Conservation (phyloP, 495 filamentous ascomycete species). For the Aspergillus incahuasiensis region DNA sequence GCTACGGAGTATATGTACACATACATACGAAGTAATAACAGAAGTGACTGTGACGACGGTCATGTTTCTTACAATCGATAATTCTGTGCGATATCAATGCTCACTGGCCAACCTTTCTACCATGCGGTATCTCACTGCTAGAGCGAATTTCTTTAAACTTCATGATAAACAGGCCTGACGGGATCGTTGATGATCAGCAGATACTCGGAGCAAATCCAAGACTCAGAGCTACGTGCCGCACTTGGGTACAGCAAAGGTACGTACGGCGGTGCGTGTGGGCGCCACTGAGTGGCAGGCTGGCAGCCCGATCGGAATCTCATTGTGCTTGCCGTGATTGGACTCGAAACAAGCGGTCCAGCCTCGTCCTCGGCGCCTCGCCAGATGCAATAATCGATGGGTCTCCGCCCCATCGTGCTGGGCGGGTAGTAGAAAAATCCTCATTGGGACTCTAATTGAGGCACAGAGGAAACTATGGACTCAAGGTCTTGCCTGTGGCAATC, state of each 20-base stretch:
- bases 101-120: neutral
- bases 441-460: neutral
- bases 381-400: constrained; percentile 10
- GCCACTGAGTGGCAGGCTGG: constrained; percentile 15
- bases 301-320: constrained; percentile 22
- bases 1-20: neutral
- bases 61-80: neutral
- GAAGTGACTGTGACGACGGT: neutral
- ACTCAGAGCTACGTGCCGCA: neutral
- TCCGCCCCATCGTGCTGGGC: constrained; percentile 15
- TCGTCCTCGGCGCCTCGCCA: constrained; percentile 7
- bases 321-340: constrained; percentile 20
- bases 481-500: constrained; percentile 5
- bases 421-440: constrained; percentile 6
- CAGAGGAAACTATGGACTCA: neutral
- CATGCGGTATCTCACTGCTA: too few species aligned
- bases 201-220: neutral
- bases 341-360: neutral
- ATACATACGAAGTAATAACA: neutral
- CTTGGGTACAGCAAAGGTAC: neutral
- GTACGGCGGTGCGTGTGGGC: constrained; percentile 11
- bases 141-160: neutral
- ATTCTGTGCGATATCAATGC: too few species aligned
- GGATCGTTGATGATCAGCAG: neutral
- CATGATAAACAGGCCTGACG: neutral